Conservation (phyloP, 1,284 basidiomycete species). For the Ceratobasidium sp. region DNA sequence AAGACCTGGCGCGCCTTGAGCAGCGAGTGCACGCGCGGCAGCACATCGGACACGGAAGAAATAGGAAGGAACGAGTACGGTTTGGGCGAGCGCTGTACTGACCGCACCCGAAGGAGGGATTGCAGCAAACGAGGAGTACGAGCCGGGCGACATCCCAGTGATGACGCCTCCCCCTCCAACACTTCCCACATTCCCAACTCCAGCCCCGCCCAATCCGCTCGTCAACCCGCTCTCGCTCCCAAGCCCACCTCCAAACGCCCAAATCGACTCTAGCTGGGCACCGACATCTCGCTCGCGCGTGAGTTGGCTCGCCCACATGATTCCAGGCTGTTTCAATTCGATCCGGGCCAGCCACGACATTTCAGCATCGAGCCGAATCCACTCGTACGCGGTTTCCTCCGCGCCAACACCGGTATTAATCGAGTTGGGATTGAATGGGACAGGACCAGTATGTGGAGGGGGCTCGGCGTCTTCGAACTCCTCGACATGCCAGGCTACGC, state of each 20-base stretch:
- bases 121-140: slow-evolving; percentile 24
- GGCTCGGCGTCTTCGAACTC: slow-evolving; percentile 98
- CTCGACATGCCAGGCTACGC: slow-evolving; percentile 93
- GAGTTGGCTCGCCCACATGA: slow-evolving; percentile 98
- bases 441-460: slow-evolving; percentile 80
- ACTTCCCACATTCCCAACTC: not conserved
- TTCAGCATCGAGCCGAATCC: slow-evolving; percentile 99
- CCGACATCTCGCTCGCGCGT: slow-evolving; percentile 98
- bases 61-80: slow-evolving; percentile 94
- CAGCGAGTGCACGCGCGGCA: slow-evolving; percentile 85
- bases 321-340: slow-evolving; percentile 94
- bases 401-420: not conserved
- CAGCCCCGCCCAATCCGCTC: not conserved
- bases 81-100: slow-evolving; percentile 71
- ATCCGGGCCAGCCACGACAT: slow-evolving; percentile 97
- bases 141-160: slow-evolving; percentile 17
- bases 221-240: slow-evolving; percentile 7
- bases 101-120: slow-evolving; percentile 29
- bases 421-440: slow-evolving; percentile 32
- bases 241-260: slow-evolving; percentile 31
- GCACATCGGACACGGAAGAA: slow-evolving; percentile 97
- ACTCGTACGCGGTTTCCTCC: slow-evolving; percentile 83
- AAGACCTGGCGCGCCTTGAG: slow-evolving; percentile 75
- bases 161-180: not conserved
- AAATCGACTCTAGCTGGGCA: slow-evolving; percentile 83